These are phyloP conservation scores for Plantago major DNA, from an alignment of 257 asterid species.

Conservation along the genomic window DNA sequence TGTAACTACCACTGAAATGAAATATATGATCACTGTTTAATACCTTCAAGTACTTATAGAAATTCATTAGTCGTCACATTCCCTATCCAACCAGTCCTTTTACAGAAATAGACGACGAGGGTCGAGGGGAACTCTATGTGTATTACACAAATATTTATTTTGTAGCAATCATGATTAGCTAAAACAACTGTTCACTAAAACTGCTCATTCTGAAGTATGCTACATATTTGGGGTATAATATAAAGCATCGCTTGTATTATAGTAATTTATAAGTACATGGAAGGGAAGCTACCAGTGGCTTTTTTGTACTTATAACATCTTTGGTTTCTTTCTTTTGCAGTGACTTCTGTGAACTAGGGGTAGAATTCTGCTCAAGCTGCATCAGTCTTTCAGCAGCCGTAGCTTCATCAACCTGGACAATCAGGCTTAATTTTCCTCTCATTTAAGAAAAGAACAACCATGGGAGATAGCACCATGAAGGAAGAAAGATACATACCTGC, in stretches of 20 bases:
- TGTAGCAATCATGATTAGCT: conserved; percentile 11
- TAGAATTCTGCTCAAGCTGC: conserved; percentile 56
- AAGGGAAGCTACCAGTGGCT: conserved; percentile 58
- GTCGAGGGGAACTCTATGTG: neutral
- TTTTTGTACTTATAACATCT: conserved; percentile 49
- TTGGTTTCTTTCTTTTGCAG: conserved; percentile 49
- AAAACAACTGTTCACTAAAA: conserved; percentile 6
- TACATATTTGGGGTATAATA: neutral
- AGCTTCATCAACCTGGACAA: conserved; percentile 78
- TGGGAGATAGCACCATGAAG: conserved; percentile 15
- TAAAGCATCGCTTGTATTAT: neutral
- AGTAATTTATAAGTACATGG: conserved; percentile 8
- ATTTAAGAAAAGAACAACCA: conserved; percentile 9
- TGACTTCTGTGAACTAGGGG: conserved; percentile 46
- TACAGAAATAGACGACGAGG: neutral
- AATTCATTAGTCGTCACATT: too few species aligned
- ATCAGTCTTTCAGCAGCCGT: conserved; percentile 66
- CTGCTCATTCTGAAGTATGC: neutral
- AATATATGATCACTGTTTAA: too few species aligned
- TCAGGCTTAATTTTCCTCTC: conserved; percentile 12
- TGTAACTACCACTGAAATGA: conserved; percentile 6
- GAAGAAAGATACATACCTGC: conserved; percentile 53
- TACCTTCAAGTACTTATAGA: too few species aligned
- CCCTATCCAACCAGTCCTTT: too few species aligned
- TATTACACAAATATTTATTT: neutral